Base-by-base conservation (phyloP, 257 asterid species). In the Nicotiana obtusifolia region DNA sequence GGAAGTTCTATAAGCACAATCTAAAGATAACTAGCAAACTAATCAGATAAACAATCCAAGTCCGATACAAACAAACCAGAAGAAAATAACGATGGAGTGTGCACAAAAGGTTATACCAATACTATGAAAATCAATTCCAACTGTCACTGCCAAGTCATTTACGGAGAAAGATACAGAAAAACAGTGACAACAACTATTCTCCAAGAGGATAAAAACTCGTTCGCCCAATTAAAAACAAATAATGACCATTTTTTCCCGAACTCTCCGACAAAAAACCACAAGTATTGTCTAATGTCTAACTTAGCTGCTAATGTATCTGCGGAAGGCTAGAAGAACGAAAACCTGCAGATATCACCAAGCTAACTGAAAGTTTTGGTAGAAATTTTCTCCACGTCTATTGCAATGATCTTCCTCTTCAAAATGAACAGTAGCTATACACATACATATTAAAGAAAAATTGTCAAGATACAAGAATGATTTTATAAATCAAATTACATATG, bases 1-100 rank as follows among this genome's bases (percentile, higher is more conserved):
- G 7, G 59, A 82, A 30, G 54, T 82, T 71, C 28, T 9, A 81
- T 80, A 69, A 84, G 77, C 65, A 52, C 49, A 84, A 75, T 30
- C 52, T 64, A 61, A 61, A 59, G 19, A 69, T 60, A 24, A 11
- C 37, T 41, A 76, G 75, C 69, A 31, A 6, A 13, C 64, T 9
- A 10, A 76, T 62, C 47, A n/a, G 16, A 37, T 30, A 22, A 81
- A 14, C 5, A n/a, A 24, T 24, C 61, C 35, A 73, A 4, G 82
- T 20, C 60, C 81, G 76, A 24, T 37, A 84, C 73, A 68, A 49
- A 19, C 17, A 81, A 13, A 76, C 59, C 22, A 41, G 33, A 76
- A 49, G 47, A 62, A 76, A 17, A 19, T 10, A 75, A 76, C 0
- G 16, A 73, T 60, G 22, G 30, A 57, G 35, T 37, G 56, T 47